phyloP scores from a whole-genome alignment of 2,329 filamentous ascomycete genomes.

The Paecilomyces sp. region DNA sequence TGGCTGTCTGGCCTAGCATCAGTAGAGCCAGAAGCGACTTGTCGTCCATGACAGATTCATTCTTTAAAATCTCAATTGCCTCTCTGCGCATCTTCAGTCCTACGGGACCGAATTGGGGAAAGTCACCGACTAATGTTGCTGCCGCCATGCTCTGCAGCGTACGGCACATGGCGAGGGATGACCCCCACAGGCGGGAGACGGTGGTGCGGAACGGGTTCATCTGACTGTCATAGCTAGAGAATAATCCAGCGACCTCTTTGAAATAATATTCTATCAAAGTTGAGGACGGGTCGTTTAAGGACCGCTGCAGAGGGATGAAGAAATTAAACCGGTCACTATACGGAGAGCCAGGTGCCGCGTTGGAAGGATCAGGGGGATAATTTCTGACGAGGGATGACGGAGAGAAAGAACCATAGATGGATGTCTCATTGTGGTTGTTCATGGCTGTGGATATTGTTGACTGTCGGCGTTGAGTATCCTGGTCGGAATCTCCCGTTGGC shows the following conservation, averaged over 20 bases:
- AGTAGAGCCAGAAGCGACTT: slow-evolving; percentile 52
- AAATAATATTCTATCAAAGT: slow-evolving; percentile 58
- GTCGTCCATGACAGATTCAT: slow-evolving; percentile 43
- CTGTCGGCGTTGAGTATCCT: not conserved
- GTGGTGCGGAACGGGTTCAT: slow-evolving; percentile 56
- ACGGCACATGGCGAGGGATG: slow-evolving; percentile 52
- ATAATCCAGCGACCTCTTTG: slow-evolving; percentile 54
- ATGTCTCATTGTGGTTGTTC: slow-evolving; percentile 8
- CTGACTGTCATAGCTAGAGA: slow-evolving; percentile 58
- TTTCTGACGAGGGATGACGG: slow-evolving; percentile 26
- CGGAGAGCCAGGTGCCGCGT: not conserved
- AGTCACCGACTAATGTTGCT: slow-evolving; percentile 52
- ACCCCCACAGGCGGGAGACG: slow-evolving; percentile 50
- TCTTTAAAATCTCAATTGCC: slow-evolving; percentile 45
- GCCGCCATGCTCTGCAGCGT: slow-evolving; percentile 60
- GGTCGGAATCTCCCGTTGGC: slow-evolving; percentile 3
- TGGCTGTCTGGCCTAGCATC: slow-evolving; percentile 52
- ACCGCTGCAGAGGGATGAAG: slow-evolving; percentile 29
- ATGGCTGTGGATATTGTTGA: not conserved
- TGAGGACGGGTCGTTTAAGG: slow-evolving; percentile 44
- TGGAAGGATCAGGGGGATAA: slow-evolving; percentile 17
- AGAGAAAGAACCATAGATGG: slow-evolving; percentile 19
- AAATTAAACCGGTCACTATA: slow-evolving; percentile 6
- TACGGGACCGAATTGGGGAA: slow-evolving; percentile 45
- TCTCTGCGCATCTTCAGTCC: slow-evolving; percentile 48